Base-by-base conservation (phyloP, 2,329 filamentous ascomycete genomes). In the Exophiala sideris region DNA sequence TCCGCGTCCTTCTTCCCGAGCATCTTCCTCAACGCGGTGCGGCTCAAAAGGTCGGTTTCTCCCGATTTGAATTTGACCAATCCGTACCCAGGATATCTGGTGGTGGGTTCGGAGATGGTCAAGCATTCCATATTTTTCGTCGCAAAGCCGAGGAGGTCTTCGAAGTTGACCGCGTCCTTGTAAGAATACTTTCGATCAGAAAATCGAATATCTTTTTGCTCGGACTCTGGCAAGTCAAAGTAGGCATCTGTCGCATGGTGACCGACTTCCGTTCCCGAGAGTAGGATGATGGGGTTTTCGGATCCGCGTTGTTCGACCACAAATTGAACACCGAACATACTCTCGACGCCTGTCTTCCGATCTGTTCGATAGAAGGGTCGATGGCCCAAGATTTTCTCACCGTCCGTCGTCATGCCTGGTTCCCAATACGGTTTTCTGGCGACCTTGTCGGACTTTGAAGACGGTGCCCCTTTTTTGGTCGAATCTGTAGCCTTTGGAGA, bases 381-480 rank as follows among this genome's bases (percentile, higher is more conserved):
- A 33, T 45, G 18, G 32, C 42, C 42, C 42, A 45, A 45, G 9
- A 45, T 45, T 34, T 45, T 45, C 42, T 45, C 5, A 34, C 42
- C 21, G 14, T 45, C 10, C 42, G 6, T 45, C 5, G 42, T 45
- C 21, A 32, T 32, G 21, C 42, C 42, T 32, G 42, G 42, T 45
- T 45, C 42, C 21, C 21, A 34, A 45, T 45, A 32, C 14, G 42
- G 42, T 45, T 32, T 32, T 29, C 14, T 29, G 12, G 12, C n/a
- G 12, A 41, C 14, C 18, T 10, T 41, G 39, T 41, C 11, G 39
- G 39, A 41, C n/a, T 41, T 20, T 41, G 5, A 10, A 41, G 39
- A 41, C 10, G 39, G 39, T 18, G 5, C 42, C 21, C 21, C 42
- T 45, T 45, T 16, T 45, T 32, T 20, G 21, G 11, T 33, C 9